Evolutionary conservation across 345 rosid species (phyloP).

Genomic region (Gynandropsis gynandra): DNA sequence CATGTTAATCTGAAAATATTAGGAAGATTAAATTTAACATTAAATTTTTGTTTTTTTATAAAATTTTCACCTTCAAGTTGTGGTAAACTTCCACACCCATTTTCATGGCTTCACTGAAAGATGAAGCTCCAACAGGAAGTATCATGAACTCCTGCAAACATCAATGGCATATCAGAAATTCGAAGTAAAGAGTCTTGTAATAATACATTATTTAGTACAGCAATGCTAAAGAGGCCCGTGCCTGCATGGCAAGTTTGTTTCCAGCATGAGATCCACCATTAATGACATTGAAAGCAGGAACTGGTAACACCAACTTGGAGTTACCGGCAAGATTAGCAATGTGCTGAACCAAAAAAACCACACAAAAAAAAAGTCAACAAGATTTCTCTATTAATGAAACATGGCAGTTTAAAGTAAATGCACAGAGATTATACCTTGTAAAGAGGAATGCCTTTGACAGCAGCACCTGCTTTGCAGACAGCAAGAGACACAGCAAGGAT

Average conservation of each 20-base stretch:
- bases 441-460: slow-evolving; percentile 48
- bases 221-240: slow-evolving; percentile 1
- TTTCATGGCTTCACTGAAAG: too few relatives aligned
- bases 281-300: slow-evolving; percentile 98
- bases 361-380: neutral
- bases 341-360: slow-evolving; percentile 46
- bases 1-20: too few relatives aligned
- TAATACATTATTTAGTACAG: too few relatives aligned
- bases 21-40: slow-evolving; percentile 98
- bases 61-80: too few relatives aligned
- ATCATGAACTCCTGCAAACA: slow-evolving; percentile 67
- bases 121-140: too few relatives aligned
- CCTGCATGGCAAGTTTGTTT: slow-evolving; percentile 99
- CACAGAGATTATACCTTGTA: slow-evolving; percentile 39
- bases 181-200: too few relatives aligned
- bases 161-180: neutral
- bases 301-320: slow-evolving; percentile 76
- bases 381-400: neutral
- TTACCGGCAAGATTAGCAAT: slow-evolving; percentile 96
- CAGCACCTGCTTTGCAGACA: slow-evolving; percentile 50
- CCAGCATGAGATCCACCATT: slow-evolving; percentile 99
- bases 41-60: too few relatives aligned
- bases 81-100: too few relatives aligned
- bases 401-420: too few relatives aligned
- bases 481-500: slow-evolving; percentile 71